A percentile compares a stretch with the other conserved stretches of the same genome.
These are phyloP conservation scores for Kingdonia uniflora DNA, from an alignment of 164 flowering plant genomes.

Conservation along the genomic window DNA sequence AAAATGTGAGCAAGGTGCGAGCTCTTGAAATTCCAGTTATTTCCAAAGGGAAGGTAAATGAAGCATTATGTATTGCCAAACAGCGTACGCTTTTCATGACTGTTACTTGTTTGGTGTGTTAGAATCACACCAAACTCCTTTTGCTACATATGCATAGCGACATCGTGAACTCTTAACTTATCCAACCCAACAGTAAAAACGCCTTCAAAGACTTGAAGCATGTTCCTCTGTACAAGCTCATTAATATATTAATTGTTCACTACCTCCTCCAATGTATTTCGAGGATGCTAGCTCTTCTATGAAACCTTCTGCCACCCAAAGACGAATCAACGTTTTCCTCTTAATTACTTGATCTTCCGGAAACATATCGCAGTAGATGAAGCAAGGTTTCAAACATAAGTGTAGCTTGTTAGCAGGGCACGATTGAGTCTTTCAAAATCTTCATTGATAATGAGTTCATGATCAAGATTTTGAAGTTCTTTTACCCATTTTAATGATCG, in stretches of 20 bases:
- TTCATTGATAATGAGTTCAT: slow-evolving; percentile 1
- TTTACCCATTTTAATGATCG: slow-evolving; percentile 2
- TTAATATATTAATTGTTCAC: slow-evolving; percentile 29
- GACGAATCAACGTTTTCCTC: slow-evolving; percentile 21
- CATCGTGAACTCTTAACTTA: no score
- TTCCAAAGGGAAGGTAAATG: no score
- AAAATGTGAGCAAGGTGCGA: no score
- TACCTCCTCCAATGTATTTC: slow-evolving; percentile 28
- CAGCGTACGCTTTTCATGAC: no score
- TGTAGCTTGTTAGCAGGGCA: slow-evolving; percentile 5
- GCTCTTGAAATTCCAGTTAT: no score
- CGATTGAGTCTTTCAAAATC: background rate
- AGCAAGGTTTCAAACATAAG: slow-evolving; percentile 35
- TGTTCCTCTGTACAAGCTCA: slow-evolving; percentile 26
- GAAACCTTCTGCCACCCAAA: slow-evolving; percentile 52
- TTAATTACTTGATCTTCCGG: slow-evolving; percentile 25
- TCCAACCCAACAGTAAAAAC: no score
- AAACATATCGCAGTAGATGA: slow-evolving; percentile 28
- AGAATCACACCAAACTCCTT: no score
- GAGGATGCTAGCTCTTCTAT: slow-evolving; percentile 11
- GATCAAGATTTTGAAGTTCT: slow-evolving; percentile 2
- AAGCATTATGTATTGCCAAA: no score
- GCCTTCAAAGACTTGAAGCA: slow-evolving; percentile 17
- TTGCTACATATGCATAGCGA: no score
- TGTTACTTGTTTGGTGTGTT: no score